These are phyloP conservation scores for Salix viminalis DNA, from an alignment of 345 rosid species.

Conservation along the genomic window DNA sequence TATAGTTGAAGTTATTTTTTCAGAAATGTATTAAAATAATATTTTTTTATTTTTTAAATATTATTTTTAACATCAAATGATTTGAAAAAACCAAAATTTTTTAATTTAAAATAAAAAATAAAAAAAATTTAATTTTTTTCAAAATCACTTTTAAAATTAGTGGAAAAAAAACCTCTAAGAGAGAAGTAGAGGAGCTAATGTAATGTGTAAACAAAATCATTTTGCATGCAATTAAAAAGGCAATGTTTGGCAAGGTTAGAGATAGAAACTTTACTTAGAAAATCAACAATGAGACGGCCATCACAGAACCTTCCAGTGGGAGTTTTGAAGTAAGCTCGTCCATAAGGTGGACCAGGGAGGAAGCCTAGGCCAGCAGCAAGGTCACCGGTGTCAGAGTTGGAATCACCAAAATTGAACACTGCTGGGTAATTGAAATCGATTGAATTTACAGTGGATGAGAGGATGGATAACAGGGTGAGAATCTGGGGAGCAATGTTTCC, in stretches of 20 bases:
- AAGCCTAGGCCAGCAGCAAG: constrained; percentile 46
- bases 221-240: background rate
- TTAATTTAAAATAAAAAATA: too few relatives aligned
- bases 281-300: constrained; percentile 62
- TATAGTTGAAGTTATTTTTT: too few relatives aligned
- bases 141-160: too few relatives aligned
- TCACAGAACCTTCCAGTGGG: constrained; percentile 61
- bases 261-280: constrained; percentile 35
- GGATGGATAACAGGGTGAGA: constrained; percentile 6
- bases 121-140: too few relatives aligned
- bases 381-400: constrained; percentile 67
- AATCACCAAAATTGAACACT: constrained; percentile 64
- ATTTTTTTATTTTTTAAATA: too few relatives aligned
- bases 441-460: constrained; percentile 17
- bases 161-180: too few relatives aligned
- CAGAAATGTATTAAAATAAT: too few relatives aligned
- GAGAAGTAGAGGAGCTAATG: background rate
- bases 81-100: too few relatives aligned
- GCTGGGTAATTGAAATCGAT: constrained; percentile 40
- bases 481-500: background rate
- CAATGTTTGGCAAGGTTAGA: background rate
- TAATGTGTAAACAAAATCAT: background rate
- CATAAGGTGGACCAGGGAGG: constrained; percentile 40
- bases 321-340: constrained; percentile 42
- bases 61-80: too few relatives aligned